A percentile compares a stretch with the other conserved stretches of the same genome.
These are phyloP conservation scores for Ceratopteris richardii DNA, from an alignment of 75 land plant genomes.

Conservation along the genomic window DNA sequence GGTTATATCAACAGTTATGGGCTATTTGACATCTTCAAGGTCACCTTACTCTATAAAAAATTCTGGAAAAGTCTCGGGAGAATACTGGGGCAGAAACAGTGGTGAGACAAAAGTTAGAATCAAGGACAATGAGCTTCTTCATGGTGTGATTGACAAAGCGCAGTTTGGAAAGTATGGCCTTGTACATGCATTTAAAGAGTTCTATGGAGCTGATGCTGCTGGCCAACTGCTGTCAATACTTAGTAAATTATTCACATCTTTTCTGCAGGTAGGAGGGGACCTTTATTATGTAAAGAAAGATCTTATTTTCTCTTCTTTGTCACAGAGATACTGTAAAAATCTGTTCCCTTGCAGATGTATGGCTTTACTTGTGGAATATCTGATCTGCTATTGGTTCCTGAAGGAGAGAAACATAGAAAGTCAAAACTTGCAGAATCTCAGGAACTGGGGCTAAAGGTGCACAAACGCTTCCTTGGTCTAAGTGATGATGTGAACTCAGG, in stretches of 20 bases:
- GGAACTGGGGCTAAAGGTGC: conserved; percentile 49
- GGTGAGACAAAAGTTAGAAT: conserved; percentile 45
- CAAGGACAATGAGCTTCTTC: conserved; percentile 60
- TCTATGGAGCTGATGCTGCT: conserved; percentile 79
- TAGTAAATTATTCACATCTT: conserved; percentile 79
- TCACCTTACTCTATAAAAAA: conserved; percentile 56
- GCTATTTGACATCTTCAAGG: conserved; percentile 56
- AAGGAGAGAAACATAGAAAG: conserved; percentile 42
- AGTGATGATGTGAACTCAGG: conserved; percentile 17
- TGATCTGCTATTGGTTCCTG: conserved; percentile 60
- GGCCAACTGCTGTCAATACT: conserved; percentile 72
- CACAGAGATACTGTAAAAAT: too few relatives aligned
- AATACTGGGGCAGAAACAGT: conserved; percentile 37
- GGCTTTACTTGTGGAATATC: conserved; percentile 97
- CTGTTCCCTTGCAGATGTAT: conserved; percentile 48
- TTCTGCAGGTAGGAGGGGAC: conserved; percentile 53
- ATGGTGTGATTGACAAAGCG: conserved; percentile 91
- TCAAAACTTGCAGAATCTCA: conserved; percentile 37
- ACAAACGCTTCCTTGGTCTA: conserved; percentile 36
- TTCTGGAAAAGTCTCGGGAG: conserved; percentile 44
- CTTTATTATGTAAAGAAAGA: not conserved
- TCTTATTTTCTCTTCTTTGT: too few relatives aligned
- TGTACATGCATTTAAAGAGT: conserved; percentile 88
- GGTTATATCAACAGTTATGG: conserved; percentile 76
- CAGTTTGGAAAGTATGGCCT: conserved; percentile 94